Base-by-base conservation (phyloP, 1,139 yeast species). In the Geotrichum aggregatum region DNA sequence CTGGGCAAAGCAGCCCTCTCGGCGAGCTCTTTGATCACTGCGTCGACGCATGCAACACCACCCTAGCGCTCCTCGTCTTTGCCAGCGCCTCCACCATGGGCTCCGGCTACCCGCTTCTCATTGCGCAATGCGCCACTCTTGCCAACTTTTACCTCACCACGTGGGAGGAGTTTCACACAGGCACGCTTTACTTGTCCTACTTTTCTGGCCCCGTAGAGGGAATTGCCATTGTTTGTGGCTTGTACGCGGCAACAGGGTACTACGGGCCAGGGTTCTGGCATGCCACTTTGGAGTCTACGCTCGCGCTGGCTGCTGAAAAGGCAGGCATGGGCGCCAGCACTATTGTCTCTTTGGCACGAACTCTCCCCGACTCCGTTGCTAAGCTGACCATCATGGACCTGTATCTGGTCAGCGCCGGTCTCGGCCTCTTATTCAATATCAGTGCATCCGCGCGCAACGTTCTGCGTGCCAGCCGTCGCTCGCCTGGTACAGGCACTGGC, bases 141-240 rank as follows among this genome's bases (percentile, higher is more conserved):
- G 77, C 63, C 60, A 91, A 91, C 70, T 91, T 91, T 66, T 91
- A 89, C 66, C 70, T 87, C 52, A 84, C 95, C 45, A 91, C 98
- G 0, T 91, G 98, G 98, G 98, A 91, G 71, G 97, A 89, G 66
- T 91, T 80, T 66, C 94, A 89, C 64, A 91, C 98, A 1, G 95
- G 89, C 61, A 84, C 84, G 30, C 74, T 91, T 56, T 91, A 77
- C 67, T 73, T 91, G 52, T 83, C 94, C 42, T 81, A 79, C 57
- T 84, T 88, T 63, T 85, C 94, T 19, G 98, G 98, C 0, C 98
- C 98, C 0, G 98, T 91, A 1, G 98, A 91, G 69, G 98, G 98
- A 3, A 87, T 91, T 39, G 68, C 88, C 59, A 76, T 84, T 73
- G 74, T 89, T 49, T 69, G 80, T 40, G 68, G 63, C 0, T 71